These are phyloP conservation scores for Aspergillus sergii DNA, from an alignment of 2,329 filamentous ascomycete genomes.

Conservation along the genomic window DNA sequence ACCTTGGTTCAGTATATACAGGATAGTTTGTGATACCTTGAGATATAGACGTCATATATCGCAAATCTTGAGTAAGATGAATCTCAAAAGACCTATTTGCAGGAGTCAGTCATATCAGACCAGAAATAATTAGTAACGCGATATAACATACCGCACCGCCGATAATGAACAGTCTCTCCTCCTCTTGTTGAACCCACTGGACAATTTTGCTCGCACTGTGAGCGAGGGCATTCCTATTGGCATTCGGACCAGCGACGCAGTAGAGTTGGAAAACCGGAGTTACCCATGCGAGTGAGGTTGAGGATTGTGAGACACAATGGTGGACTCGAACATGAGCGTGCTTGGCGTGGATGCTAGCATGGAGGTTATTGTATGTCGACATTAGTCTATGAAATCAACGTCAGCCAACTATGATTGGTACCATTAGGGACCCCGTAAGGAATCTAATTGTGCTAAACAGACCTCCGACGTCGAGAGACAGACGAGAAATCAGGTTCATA, in stretches of 20 bases:
- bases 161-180: slow-evolving; percentile 94
- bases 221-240: slow-evolving; percentile 66
- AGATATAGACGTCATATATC: background rate
- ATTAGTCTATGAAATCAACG: slow-evolving; percentile 59
- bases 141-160: slow-evolving; percentile 75
- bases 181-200: slow-evolving; percentile 88
- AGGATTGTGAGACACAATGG: slow-evolving; percentile 73
- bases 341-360: slow-evolving; percentile 81
- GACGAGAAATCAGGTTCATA: slow-evolving; percentile 69
- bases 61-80: background rate
- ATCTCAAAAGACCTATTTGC: slow-evolving; percentile 3
- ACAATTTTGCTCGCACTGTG: slow-evolving; percentile 87
- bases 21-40: background rate
- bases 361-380: slow-evolving; percentile 81
- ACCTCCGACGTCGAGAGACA: slow-evolving; percentile 65
- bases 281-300: slow-evolving; percentile 83
- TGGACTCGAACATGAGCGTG: slow-evolving; percentile 84
- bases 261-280: slow-evolving; percentile 93
- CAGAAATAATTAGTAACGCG: background rate
- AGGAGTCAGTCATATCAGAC: background rate
- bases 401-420: background rate
- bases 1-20: background rate
- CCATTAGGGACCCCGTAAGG: background rate
- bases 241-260: slow-evolving; percentile 80
- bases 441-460: slow-evolving; percentile 17